phyloP scores from a whole-genome alignment of 345 rosid genomes.

The Aurinia saxatilis region DNA sequence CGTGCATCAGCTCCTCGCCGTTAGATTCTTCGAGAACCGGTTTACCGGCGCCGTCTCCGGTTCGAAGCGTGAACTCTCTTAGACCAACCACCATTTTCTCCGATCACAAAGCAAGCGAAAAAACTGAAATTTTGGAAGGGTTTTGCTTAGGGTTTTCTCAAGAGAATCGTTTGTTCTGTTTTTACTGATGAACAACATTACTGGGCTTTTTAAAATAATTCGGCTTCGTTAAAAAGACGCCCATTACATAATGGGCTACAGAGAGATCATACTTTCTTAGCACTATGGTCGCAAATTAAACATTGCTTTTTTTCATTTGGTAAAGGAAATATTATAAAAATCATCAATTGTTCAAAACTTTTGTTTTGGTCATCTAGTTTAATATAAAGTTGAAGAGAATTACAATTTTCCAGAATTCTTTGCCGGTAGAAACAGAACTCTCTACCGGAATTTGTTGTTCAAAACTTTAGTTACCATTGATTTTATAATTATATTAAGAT shows the following conservation, averaged over 20 bases:
- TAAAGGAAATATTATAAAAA: too few species aligned
- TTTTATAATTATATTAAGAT: too few species aligned
- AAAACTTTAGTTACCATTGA: too few species aligned
- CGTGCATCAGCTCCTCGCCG: constrained; percentile 80
- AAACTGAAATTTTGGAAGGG: background rate
- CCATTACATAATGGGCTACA: background rate
- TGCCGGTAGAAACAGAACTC: too few species aligned
- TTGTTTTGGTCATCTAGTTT: too few species aligned
- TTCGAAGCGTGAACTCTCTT: constrained; percentile 49
- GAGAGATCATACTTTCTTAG: background rate
- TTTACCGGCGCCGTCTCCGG: constrained; percentile 47
- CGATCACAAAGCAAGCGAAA: constrained; percentile 7
- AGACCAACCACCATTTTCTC: constrained; percentile 63
- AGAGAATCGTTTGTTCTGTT: background rate
- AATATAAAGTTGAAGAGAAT: too few species aligned
- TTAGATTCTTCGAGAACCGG: constrained; percentile 51
- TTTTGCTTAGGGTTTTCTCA: constrained; percentile 27
- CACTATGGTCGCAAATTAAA: background rate
- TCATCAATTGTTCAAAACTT: too few species aligned
- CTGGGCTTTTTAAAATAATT: background rate
- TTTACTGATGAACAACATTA: constrained; percentile 4
- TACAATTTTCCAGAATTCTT: too few species aligned
- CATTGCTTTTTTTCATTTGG: background rate
- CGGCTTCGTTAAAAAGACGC: background rate
- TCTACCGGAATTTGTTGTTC: too few species aligned